phyloP scores from a whole-genome alignment of 768 basidiomycete genomes.

The Boletus eberwhitei region DNA sequence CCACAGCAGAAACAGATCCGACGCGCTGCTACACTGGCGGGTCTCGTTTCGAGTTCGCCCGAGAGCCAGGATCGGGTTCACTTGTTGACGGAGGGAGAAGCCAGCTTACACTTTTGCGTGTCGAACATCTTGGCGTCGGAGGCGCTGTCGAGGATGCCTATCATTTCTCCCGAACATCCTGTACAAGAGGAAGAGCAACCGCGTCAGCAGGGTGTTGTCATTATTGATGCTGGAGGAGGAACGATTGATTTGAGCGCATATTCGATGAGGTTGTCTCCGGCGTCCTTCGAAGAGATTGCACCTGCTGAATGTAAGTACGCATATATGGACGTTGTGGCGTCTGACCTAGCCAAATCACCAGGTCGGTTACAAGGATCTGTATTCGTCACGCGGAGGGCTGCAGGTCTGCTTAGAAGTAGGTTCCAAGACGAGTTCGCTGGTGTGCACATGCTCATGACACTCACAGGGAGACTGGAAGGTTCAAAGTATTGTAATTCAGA shows the following conservation, averaged over 20 bases:
- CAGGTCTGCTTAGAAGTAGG: conserved; percentile 28
- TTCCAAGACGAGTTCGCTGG: not conserved
- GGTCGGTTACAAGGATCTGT: conserved; percentile 43
- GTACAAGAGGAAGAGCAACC: conserved; percentile 22
- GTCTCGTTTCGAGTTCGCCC: conserved; percentile 42
- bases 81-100: conserved; percentile 65
- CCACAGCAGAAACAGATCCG: conserved; percentile 57
- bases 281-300: conserved; percentile 38
- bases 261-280: conserved; percentile 37
- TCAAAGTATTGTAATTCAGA: conserved; percentile 32
- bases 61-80: conserved; percentile 43
- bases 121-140: conserved; percentile 43
- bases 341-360: conserved; percentile 11
- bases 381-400: conserved; percentile 35
- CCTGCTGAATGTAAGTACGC: conserved; percentile 33
- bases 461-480: conserved; percentile 28
- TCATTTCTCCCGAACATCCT: conserved; percentile 15
- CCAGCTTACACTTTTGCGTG: conserved; percentile 57
- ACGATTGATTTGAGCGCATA: conserved; percentile 43
- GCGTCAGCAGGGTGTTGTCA: conserved; percentile 35
- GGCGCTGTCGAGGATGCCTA: conserved; percentile 14
- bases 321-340: not conserved
- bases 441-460: not conserved
- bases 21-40: conserved; percentile 47
- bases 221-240: conserved; percentile 52